These are phyloP conservation scores for Lipomyces japonicus DNA, from an alignment of 805 yeast species.

Conservation along the genomic window DNA sequence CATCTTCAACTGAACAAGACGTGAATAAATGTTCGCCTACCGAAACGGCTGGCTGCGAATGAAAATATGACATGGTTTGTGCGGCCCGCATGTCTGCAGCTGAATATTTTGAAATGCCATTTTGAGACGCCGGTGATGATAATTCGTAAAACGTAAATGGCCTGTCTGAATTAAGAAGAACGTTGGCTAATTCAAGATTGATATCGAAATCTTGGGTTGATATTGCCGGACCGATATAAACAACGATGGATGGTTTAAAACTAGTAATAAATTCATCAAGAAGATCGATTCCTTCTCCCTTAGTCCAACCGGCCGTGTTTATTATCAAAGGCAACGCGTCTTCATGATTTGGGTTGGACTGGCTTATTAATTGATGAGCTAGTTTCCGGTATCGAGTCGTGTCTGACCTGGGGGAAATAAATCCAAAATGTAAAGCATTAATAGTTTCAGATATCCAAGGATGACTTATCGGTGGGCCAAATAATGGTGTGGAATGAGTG, in stretches of 20 bases:
- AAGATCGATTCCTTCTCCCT: slow-evolving; percentile 75
- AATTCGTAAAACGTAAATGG: neutral
- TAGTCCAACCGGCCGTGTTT: slow-evolving; percentile 89
- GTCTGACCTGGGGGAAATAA: slow-evolving; percentile 60
- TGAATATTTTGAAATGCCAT: neutral
- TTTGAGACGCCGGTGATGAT: neutral
- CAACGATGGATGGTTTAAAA: slow-evolving; percentile 53
- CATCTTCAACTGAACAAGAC: neutral
- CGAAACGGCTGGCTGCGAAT: too few relatives aligned
- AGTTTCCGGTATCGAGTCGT: slow-evolving; percentile 53
- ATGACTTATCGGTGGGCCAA: slow-evolving; percentile 42
- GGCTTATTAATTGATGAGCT: neutral
- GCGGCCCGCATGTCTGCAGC: neutral
- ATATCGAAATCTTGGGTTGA: slow-evolving; percentile 34
- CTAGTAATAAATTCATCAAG: slow-evolving; percentile 44
- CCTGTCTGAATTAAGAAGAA: slow-evolving; percentile 21
- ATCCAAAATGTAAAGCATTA: slow-evolving; percentile 53
- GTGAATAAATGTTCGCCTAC: too few relatives aligned
- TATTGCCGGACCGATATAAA: slow-evolving; percentile 47
- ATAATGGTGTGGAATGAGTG: slow-evolving; percentile 41
- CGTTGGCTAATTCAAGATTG: slow-evolving; percentile 29
- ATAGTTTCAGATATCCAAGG: slow-evolving; percentile 30
- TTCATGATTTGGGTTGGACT: neutral
- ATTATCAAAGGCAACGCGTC: slow-evolving; percentile 47
- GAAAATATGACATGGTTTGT: neutral